Evolutionary conservation across 2,329 filamentous ascomycete species (phyloP), one percentile per base, ranked within the genome.

Genomic region (Juglanconis sp.): DNA sequence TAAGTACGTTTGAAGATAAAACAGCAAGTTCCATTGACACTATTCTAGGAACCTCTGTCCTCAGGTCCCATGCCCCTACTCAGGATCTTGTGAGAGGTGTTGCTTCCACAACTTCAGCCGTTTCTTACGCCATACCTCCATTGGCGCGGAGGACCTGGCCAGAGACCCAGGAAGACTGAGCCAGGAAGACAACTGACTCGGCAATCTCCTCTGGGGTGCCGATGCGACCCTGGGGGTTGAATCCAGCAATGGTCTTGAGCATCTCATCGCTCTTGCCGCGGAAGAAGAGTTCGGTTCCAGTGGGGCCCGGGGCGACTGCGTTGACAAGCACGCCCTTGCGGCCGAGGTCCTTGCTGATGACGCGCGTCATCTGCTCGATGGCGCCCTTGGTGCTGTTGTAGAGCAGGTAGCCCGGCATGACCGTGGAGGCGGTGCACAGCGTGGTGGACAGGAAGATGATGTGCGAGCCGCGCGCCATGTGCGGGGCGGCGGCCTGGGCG

Each of bases 351-450:
- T 85, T 86, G 52, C 79, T 76, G 60, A 86, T 69, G 2, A 79
- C 71, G 9, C 82, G 77, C 0, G 79, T 79, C 73, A 87, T 79
- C 69, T 85, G 81, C 69, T 87, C 83, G 52, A 87, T 76, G 10
- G 83, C 81, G 50, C 81, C 84, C 67, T 87, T 87, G 50, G 79
- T 82, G 0, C 77, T 73, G 8, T 74, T 74, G 68, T 87, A 87
- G 13, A 84, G 73, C n/a, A 81, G 71, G 63, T 84, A 83, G 0
- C 67, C 64, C 0, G 80, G 75, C 38, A 72, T 17, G 53, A 84
- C 72, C 4, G 68, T 71, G 1, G 74, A 77, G 5, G 70, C 69
- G 0, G 80, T 82, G 2, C 79, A 81, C 62, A 86, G 71, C 59
- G 86, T 72, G 11, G 75, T 78, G 74, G 61, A 86, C 73, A 58